A percentile compares a stretch with the other conserved stretches of the same genome.
Evolutionary conservation across 75 land plant genomes (phyloP).

Genomic region (Selaginella moellendorffii): DNA sequence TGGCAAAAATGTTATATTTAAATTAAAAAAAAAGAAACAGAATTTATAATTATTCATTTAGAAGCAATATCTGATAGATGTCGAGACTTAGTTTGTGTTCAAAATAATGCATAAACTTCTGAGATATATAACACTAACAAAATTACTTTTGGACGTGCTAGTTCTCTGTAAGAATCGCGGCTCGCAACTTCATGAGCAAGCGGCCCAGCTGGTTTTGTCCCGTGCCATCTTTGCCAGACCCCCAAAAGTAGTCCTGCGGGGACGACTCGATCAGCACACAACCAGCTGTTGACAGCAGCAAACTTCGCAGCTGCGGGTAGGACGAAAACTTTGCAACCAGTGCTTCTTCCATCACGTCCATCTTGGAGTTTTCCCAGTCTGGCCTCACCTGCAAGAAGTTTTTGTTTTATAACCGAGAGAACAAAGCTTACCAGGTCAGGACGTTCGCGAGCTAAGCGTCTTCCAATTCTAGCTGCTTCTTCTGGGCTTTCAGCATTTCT

Average conservation of each 20-base stretch:
- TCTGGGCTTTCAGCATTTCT: constrained; percentile 72
- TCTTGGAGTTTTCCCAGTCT: constrained; percentile 67
- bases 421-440: constrained; percentile 49
- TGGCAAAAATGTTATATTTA: too few relatives aligned
- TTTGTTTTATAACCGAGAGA: not conserved
- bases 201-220: constrained; percentile 83
- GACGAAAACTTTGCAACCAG: constrained; percentile 62
- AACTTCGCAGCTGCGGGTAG: constrained; percentile 41
- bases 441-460: constrained; percentile 45
- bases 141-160: too few relatives aligned
- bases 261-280: constrained; percentile 79
- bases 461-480: constrained; percentile 87
- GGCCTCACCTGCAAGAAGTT: constrained; percentile 41
- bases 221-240: constrained; percentile 85
- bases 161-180: constrained; percentile 12
- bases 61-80: too few relatives aligned
- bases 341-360: constrained; percentile 72
- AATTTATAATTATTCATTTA: too few relatives aligned
- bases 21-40: too few relatives aligned
- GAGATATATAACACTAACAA: too few relatives aligned
- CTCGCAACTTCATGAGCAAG: constrained; percentile 67
- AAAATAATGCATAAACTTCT: too few relatives aligned
- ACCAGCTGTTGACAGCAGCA: constrained; percentile 78
- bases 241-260: constrained; percentile 93
- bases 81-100: too few relatives aligned